Percentiles rank a stretch among this genome's conserved stretches.
phyloP scores from a whole-genome alignment of 2,329 filamentous ascomycete genomes.

The Fusarium proliferatum region DNA sequence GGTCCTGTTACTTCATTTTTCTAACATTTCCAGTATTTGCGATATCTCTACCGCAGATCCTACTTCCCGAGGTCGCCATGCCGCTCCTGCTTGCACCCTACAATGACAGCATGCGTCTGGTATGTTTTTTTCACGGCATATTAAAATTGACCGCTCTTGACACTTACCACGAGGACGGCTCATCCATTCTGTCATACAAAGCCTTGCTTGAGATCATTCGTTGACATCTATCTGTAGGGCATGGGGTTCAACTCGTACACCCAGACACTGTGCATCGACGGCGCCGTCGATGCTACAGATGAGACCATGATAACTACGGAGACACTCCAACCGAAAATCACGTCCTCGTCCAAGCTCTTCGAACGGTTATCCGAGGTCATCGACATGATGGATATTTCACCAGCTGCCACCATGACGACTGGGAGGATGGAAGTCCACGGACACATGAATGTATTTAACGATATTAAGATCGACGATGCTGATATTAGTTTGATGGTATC shows the following conservation, averaged over 20 bases:
- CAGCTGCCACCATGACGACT: too few species aligned
- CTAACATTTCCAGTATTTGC: fast-evolving
- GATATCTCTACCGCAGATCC: fast-evolving
- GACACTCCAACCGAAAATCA: too few species aligned
- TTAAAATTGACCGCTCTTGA: fast-evolving
- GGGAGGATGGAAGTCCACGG: too few species aligned
- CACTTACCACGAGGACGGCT: fast-evolving
- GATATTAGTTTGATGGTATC: too few species aligned
- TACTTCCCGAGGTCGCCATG: not conserved
- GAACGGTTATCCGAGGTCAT: too few species aligned
- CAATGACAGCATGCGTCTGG: constrained; percentile 21
- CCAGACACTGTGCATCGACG: not conserved
- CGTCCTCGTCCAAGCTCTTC: too few species aligned
- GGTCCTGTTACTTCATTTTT: too few species aligned
- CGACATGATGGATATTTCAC: too few species aligned
- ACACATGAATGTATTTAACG: too few species aligned
- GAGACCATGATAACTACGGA: too few species aligned
- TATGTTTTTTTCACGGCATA: fast-evolving
- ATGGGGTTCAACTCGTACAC: constrained; percentile 20
- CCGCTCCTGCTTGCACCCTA: constrained; percentile 11
- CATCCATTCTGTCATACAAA: fast-evolving
- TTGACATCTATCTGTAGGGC: not conserved
- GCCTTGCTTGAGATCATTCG: fast-evolving
- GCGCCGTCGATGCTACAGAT: not conserved
- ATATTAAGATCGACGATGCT: too few species aligned